phyloP scores from a whole-genome alignment of 140 eudicot genomes.

The Flaveria floridana region DNA sequence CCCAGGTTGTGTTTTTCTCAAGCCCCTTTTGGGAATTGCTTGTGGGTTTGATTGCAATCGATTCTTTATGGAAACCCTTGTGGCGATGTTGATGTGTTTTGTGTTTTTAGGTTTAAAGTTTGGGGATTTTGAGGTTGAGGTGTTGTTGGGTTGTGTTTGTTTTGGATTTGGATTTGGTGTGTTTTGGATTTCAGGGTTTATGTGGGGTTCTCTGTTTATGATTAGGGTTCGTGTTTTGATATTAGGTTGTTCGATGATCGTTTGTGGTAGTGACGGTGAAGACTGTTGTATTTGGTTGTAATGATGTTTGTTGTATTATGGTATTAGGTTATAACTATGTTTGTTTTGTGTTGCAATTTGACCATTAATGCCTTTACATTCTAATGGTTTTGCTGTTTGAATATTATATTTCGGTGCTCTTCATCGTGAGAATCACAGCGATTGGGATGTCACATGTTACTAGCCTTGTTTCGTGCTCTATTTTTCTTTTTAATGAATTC shows the following conservation, averaged over 20 bases:
- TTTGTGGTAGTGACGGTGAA: background rate
- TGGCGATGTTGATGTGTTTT: background rate
- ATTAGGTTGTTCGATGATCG: background rate
- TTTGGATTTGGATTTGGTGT: conserved; percentile 8
- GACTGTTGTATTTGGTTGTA: background rate
- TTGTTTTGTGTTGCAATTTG: background rate
- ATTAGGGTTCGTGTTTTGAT: background rate
- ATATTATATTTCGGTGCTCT: background rate
- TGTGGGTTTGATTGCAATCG: background rate
- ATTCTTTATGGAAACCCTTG: background rate
- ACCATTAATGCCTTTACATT: background rate
- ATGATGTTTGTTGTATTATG: no score
- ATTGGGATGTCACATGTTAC: background rate
- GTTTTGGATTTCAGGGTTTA: background rate
- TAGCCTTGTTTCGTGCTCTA: background rate
- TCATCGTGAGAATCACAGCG: background rate
- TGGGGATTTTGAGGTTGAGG: background rate
- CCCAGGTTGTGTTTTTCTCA: background rate
- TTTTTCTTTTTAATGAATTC: background rate
- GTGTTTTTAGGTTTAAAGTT: background rate
- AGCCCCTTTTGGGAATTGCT: background rate
- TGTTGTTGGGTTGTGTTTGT: background rate
- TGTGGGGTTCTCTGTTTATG: background rate
- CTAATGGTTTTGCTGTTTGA: background rate
- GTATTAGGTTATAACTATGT: background rate